Base-by-base conservation (phyloP, 148 eudicot genomes). In the Oxyria digyna region DNA sequence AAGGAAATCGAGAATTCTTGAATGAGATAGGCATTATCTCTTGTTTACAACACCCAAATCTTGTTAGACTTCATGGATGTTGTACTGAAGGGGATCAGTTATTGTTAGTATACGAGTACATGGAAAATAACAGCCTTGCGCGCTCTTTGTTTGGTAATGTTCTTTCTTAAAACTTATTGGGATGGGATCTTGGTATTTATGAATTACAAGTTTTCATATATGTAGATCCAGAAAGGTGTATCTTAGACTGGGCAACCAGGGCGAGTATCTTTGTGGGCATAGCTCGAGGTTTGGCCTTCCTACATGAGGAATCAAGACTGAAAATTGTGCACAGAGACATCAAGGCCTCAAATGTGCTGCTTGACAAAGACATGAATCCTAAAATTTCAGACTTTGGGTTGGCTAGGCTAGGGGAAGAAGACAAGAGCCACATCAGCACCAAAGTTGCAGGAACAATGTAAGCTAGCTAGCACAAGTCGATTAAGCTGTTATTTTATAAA, bases 341-440 rank as follows among this genome's bases (percentile, higher is more conserved):
- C 70, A 82, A 82, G 71, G 67, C 77, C 12, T 74, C 69, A 40
- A 82, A 83, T 38, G 35, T 83, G 24, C 78, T 82, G 7, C 81
- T 82, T 20, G 86, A 82, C 33, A 23, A 32, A 12, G 67, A 82
- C 4, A 75, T 75, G 1, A 83, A 79, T 66, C 74, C 86, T 26
- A 80, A 80, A 43, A 83, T 80, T 21, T 75, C 80, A 1, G 86
- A 80, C 72, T 83, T 83, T 78, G 84, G 86, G 32, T 76, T 83
- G 29, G 86, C 86, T 41, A 71, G 74, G 70, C 83, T 83, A n/a
- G 50, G 55, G 24, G 86, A 83, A 20, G 73, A 80, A 45, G 86
- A 80, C 6, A 78, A 80, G 8, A 77, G 81, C 10, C 86, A 80
- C 38, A 78, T 80, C 40, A 83, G 74, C 78, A 83, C 86, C 20